These are phyloP conservation scores for Beta corolliflora DNA, from an alignment of 179 eudicot species.

Conservation along the genomic window DNA sequence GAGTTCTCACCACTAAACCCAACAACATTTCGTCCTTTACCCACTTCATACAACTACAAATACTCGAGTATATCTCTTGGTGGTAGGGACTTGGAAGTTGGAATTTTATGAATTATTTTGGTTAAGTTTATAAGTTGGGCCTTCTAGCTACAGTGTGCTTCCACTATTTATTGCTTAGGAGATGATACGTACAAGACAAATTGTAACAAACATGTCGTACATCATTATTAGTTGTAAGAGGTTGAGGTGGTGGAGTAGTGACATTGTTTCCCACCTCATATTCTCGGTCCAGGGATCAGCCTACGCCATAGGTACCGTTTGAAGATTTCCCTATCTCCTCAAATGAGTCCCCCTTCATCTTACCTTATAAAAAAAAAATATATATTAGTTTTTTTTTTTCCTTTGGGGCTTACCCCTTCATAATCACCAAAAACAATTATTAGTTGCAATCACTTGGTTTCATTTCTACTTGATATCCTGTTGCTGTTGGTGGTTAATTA, in stretches of 20 bases:
- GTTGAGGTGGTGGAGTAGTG: no score
- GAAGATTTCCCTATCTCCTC: no score
- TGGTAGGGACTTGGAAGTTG: slow-evolving; percentile 23
- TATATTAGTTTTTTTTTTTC: slow-evolving; percentile 1
- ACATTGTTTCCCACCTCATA: no score
- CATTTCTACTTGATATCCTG: background rate
- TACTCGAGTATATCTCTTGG: slow-evolving; percentile 8
- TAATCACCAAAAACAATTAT: background rate
- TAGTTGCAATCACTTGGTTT: slow-evolving; percentile 2
- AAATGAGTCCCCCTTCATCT: no score
- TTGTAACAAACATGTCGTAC: no score
- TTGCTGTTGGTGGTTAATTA: background rate
- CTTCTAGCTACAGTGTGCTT: background rate
- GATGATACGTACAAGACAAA: background rate
- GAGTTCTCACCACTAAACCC: no score
- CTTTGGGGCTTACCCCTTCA: background rate
- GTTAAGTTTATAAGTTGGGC: background rate
- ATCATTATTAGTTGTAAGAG: no score
- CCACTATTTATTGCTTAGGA: background rate
- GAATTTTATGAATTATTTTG: background rate
- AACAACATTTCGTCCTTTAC: no score
- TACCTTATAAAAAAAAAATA: no score
- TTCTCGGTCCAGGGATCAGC: no score
- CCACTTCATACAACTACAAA: background rate
- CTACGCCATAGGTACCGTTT: no score